phyloP scores from a whole-genome alignment of 768 basidiomycete species.

The Termitomyces sp. region DNA sequence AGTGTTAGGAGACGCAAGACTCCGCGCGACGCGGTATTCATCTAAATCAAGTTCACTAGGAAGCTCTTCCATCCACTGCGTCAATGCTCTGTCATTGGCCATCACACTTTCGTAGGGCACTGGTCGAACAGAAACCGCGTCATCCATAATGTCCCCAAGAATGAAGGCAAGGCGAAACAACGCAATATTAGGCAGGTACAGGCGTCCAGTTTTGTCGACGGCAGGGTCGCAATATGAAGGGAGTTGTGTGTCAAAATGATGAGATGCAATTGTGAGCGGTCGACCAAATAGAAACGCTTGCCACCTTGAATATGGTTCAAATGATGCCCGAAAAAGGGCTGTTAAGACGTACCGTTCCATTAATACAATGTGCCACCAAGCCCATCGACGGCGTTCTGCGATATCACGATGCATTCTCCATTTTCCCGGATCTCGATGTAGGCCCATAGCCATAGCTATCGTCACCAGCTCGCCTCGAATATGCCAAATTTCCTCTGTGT shows the following conservation, averaged over 20 bases:
- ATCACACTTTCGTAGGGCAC: conserved; percentile 70
- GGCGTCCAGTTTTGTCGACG: conserved; percentile 54
- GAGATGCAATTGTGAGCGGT: conserved; percentile 66
- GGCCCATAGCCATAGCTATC: conserved; percentile 75
- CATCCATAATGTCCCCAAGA: conserved; percentile 81
- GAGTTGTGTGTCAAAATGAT: conserved; percentile 79
- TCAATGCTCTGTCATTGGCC: conserved; percentile 65
- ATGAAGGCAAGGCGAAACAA: conserved; percentile 73
- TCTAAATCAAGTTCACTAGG: conserved; percentile 72
- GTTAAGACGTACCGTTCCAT: conserved; percentile 56
- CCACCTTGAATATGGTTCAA: conserved; percentile 46
- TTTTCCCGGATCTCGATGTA: conserved; percentile 81
- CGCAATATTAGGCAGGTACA: conserved; percentile 71
- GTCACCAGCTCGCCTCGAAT: conserved; percentile 68
- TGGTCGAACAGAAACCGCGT: conserved; percentile 74
- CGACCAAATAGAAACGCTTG: conserved; percentile 86
- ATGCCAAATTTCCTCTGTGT: conserved; percentile 79
- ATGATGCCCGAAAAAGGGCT: conserved; percentile 2
- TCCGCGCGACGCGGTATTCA: conserved; percentile 68
- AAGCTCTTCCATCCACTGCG: conserved; percentile 72
- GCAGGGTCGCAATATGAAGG: conserved; percentile 64
- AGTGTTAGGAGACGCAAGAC: conserved; percentile 57
- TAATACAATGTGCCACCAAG: conserved; percentile 86
- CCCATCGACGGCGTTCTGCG: conserved; percentile 79
- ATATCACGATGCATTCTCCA: conserved; percentile 65